Base-by-base conservation (phyloP, 768 basidiomycete species). In the Hericium alpestre region DNA sequence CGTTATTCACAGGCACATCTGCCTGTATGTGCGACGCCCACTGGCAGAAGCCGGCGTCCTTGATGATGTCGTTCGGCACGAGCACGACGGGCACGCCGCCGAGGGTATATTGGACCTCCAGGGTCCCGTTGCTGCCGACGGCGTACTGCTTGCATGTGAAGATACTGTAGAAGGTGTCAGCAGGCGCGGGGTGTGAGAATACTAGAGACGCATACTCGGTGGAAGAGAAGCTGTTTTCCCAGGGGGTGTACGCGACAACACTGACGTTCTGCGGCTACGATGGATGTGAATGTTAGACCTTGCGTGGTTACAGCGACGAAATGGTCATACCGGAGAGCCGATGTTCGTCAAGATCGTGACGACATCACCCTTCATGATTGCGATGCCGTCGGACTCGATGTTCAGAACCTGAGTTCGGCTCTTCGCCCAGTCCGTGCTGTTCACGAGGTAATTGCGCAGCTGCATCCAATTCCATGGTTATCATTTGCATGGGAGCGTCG, bases 371-470 rank as follows among this genome's bases (percentile, higher is more conserved):
- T 86, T 88, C 71, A 79, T 76, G 58, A 89, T 70, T 16, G 79
- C 82, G n/a, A 89, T 68, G 27, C 80, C 80, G 58, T 79, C 67
- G 10, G 71, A 64, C 41, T 76, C 77, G 15, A 72, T 64, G 6
- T 79, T 74, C 22, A 88, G 68, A 15, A 88, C 75, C 56, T 80
- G 65, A 27, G 77, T 74, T 39, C 73, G 69, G 58, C 79, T 74
- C 43, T 74, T 73, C 4, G 76, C 65, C 84, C 85, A 88, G 58
- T 66, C 65, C 0, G 72, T 71, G 38, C 56, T 65, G 37, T 78
- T 80, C n/a, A 80, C 74, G 37, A 87, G 71, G 66, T 77, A 84
- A 66, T 82, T 87, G 53, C 87, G 82, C 61, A 87, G 70, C 81
- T 85, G 53, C 4, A 20, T 5, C 16, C 43, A 10, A 6, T 7